Percentiles rank a stretch among this genome's conserved stretches.
These are phyloP conservation scores for Zalerion maritima DNA, from an alignment of 495 filamentous ascomycete genomes.

Conservation along the genomic window DNA sequence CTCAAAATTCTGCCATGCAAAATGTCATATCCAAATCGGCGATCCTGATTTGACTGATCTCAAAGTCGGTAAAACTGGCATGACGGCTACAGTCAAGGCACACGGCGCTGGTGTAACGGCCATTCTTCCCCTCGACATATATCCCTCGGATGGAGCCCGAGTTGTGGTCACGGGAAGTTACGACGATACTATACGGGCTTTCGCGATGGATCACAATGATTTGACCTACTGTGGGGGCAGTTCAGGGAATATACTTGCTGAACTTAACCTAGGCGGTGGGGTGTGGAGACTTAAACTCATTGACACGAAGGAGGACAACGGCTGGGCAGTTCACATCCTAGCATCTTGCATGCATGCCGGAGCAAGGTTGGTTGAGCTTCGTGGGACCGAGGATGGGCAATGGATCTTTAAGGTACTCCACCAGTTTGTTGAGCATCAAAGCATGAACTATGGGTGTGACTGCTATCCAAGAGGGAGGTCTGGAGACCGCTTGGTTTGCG, in stretches of 20 bases:
- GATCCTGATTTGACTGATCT: constrained; percentile 11
- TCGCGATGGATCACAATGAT: constrained; percentile 27
- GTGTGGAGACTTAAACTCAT: constrained; percentile 77
- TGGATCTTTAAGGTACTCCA: constrained; percentile 55
- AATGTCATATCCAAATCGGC: constrained; percentile 8
- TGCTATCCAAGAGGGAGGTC: constrained; percentile 19
- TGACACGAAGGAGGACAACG: constrained; percentile 6
- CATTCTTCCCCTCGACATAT: constrained; percentile 50
- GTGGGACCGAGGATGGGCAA: constrained; percentile 15
- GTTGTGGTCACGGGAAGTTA: constrained; percentile 80
- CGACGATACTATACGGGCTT: constrained; percentile 70
- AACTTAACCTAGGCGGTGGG: constrained; percentile 62
- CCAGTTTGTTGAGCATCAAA: constrained; percentile 73
- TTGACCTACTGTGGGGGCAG: constrained; percentile 8
- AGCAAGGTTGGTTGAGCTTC: constrained; percentile 47
- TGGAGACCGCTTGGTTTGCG: constrained; percentile 29
- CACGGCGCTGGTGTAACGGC: constrained; percentile 82
- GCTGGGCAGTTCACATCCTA: constrained; percentile 41
- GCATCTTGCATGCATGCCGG: constrained; percentile 94
- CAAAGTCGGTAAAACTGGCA: constrained; percentile 21
- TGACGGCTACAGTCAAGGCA: constrained; percentile 25
- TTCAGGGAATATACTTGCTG: constrained; percentile 38
- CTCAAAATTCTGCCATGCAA: constrained; percentile 24
- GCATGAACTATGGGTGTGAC: constrained; percentile 92
- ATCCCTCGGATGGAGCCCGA: constrained; percentile 21